A percentile compares a stretch with the other conserved stretches of the same genome.
Conservation (phyloP, 768 basidiomycete species). For the Suillus sp. region DNA sequence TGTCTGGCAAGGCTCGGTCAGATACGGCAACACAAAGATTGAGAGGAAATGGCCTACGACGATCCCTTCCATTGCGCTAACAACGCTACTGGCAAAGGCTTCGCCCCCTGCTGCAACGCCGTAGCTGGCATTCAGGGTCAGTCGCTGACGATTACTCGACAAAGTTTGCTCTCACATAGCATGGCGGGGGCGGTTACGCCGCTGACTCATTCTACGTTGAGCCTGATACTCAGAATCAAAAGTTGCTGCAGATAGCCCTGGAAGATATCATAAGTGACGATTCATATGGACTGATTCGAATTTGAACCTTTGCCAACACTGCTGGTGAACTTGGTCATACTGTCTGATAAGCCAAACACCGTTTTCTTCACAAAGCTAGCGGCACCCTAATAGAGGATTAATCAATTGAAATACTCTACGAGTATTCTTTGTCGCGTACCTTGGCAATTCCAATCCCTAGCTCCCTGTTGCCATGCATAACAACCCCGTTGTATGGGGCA, state of each 20-base stretch:
- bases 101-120: slow-evolving; percentile 96
- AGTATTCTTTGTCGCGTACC: slow-evolving; percentile 40
- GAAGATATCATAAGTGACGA: slow-evolving; percentile 3
- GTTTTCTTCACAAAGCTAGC: slow-evolving; percentile 99
- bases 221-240: slow-evolving; percentile 96
- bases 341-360: slow-evolving; percentile 94
- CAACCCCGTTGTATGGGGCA: slow-evolving; percentile 94
- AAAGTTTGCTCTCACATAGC: slow-evolving; percentile 64
- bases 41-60: slow-evolving; percentile 53
- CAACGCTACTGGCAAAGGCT: slow-evolving; percentile 90
- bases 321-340: slow-evolving; percentile 96
- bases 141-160: not conserved
- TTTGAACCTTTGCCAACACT: slow-evolving; percentile 89
- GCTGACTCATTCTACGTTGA: slow-evolving; percentile 81
- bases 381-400: slow-evolving; percentile 66
- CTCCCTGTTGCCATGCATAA: slow-evolving; percentile 95
- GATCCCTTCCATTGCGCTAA: slow-evolving; percentile 95
- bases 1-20: slow-evolving; percentile 51
- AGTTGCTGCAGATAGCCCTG: slow-evolving; percentile 94
- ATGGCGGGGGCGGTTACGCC: slow-evolving; percentile 93
- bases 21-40: slow-evolving; percentile 10
- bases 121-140: slow-evolving; percentile 53
- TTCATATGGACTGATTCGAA: not conserved
- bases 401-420: slow-evolving; percentile 18
- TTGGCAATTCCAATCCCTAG: slow-evolving; percentile 94